Base-by-base conservation (phyloP, 1,284 basidiomycete genomes). In the Pseudozyma sp. region DNA sequence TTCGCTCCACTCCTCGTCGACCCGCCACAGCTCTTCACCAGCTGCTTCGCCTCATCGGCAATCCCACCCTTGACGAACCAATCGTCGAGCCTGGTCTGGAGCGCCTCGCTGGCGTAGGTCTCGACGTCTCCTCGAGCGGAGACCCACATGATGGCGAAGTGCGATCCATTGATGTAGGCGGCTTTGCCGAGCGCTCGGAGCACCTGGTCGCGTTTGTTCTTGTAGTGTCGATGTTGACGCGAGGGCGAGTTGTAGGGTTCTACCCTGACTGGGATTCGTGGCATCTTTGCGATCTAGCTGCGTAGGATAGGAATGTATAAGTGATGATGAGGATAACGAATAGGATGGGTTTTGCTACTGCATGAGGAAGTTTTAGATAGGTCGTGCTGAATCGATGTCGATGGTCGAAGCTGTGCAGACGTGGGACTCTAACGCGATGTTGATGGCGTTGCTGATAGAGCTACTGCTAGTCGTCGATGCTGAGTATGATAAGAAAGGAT, bases 121-220 rank as follows among this genome's bases (percentile, higher is more conserved):
- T 88, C 87, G n/a, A 87, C 85, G 64, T 87, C 86, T 8, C 87
- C 87, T 37, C 86, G 84, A 11, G 87, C 86, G 4, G 85, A 86
- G 57, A 88, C 86, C 84, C 86, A 87, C 54, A 87, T 79, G 65
- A 88, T 86, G 58, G 87, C 86, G 78, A 87, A 88, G 66, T 88
- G 87, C 19, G 84, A 85, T 16, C 87, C 87, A 76, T 88, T 88
- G 84, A 87, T 87, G 79, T 80, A 80, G 16, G 79, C 81, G 3
- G 81, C 73, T 40, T 82, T 84, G 67, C 87, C 87, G 16, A 88
- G 85, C 0, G 86, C 84, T 34, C 87, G 85, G 1, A 88, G 84
- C 62, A 88, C 86, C 58, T 87, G 85, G 72, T 88, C 87, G 63
- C 87, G 85, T 70, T 88, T 88, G 60, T 86, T 86, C 77, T 87